Percentiles rank a stretch among this genome's conserved stretches.
These are phyloP conservation scores for Drechslerella stenobrocha DNA, from an alignment of 2,329 filamentous ascomycete species.

Conservation along the genomic window DNA sequence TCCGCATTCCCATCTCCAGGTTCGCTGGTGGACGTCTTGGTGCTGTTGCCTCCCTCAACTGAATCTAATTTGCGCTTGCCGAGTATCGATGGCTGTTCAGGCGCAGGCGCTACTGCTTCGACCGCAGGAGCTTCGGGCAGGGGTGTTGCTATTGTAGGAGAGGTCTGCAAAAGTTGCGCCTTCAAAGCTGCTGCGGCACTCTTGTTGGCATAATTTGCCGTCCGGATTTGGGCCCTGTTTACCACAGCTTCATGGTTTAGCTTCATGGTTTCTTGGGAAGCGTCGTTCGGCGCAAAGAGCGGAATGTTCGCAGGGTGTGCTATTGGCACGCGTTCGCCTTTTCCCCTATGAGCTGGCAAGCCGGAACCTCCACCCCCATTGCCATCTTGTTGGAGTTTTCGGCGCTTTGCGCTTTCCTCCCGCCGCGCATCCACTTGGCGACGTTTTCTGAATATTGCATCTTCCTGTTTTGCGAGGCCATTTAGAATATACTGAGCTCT, in stretches of 20 bases:
- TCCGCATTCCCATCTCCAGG: constrained; percentile 63
- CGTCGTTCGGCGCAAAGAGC: constrained; percentile 64
- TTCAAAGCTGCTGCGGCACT: constrained; percentile 89
- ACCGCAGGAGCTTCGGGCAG: constrained; percentile 3
- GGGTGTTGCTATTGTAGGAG: constrained; percentile 22
- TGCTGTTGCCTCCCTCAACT: constrained; percentile 65
- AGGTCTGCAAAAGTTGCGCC: constrained; percentile 67
- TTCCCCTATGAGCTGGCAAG: constrained; percentile 43
- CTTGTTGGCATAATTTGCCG: constrained; percentile 83
- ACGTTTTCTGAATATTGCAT: constrained; percentile 85
- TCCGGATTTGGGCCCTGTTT: constrained; percentile 68
- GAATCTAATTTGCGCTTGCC: constrained; percentile 78
- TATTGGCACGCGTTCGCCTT: constrained; percentile 54
- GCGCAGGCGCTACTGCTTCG: constrained; percentile 50
- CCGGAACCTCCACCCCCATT: constrained; percentile 49
- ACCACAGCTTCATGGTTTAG: constrained; percentile 88
- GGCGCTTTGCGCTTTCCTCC: constrained; percentile 75
- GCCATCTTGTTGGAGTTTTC: constrained; percentile 68
- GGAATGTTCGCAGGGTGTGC: constrained; percentile 60
- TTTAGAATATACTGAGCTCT: constrained; percentile 84
- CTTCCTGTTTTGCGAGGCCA: constrained; percentile 88
- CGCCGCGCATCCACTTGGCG: constrained; percentile 83
- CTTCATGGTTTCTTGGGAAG: constrained; percentile 63
- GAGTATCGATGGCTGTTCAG: constrained; percentile 59
- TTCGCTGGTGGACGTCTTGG: constrained; percentile 57